Base-by-base conservation (phyloP, 2,329 filamentous ascomycete species). In the Juglanconis oblonga region DNA sequence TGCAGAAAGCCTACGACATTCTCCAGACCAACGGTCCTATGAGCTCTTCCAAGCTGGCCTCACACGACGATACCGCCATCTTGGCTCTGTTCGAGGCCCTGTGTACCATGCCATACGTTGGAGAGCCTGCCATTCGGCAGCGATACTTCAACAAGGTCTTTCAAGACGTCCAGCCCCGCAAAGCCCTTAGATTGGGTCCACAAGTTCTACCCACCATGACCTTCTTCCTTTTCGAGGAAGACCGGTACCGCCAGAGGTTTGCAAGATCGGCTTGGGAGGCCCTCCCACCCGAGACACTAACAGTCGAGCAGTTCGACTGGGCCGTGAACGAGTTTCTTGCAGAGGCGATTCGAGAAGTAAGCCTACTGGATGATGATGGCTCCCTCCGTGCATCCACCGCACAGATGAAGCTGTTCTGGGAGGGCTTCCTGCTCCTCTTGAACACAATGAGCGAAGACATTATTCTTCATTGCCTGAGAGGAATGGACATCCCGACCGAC, bases 71-170 rank as follows among this genome's bases (percentile, higher is more conserved):
- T 1, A 77, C 84, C 33, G 86, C 91, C 6, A 83, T 96, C 54
- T 84, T 95, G 61, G 88, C 91, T 10, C 84, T 98, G 35, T 97
- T 96, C 68, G 94, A 98, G 72, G 88, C 90, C 0, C 77, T 98
- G 55, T 96, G 92, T 72, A 96, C 90, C 72, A 86, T 92, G 65
- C 82, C 89, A 1, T 92, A 96, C 70, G 79, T 97, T 62, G 81
- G 75, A 49, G 66, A 78, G n/a, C 77, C 81, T 1, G 78, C 80
- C 4, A 79, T 80, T 64, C 77, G 81, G 3, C 67, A 71, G 0
- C 58, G 58, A 8, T 71, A 87, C 65, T 97, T 98, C 71, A 90
- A 97, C 70, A 86, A 83, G 66, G 91, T 96, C 10, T 97, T 98
- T 72, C 81, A 85, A 66, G 82, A 92, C 29, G 86, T 96, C 2